Evolutionary conservation across 306 rosid species (phyloP).

Genomic region (Begonia fuchsioides): DNA sequence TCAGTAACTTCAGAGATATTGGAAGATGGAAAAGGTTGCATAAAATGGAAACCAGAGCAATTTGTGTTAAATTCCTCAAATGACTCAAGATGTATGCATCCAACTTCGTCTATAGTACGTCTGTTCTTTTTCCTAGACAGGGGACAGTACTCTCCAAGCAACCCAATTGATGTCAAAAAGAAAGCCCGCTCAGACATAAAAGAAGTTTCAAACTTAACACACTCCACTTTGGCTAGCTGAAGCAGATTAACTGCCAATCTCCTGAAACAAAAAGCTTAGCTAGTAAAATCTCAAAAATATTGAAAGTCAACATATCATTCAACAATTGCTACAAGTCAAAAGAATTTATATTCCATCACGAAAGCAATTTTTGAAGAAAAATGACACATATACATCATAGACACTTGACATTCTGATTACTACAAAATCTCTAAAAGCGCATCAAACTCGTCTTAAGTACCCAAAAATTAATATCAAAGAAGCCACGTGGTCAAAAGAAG

Average conservation of each 20-base stretch:
- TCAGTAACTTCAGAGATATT: constrained; percentile 6
- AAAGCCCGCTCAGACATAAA: constrained; percentile 62
- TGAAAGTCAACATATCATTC: background rate
- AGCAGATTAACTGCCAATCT: constrained; percentile 31
- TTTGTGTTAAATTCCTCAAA: constrained; percentile 11
- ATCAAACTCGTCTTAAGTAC: too few relatives aligned
- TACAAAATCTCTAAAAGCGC: background rate
- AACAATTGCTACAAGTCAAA: background rate
- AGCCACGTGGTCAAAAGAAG: too few relatives aligned
- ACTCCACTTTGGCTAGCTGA: constrained; percentile 36
- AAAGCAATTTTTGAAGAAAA: background rate
- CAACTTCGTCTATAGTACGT: constrained; percentile 13
- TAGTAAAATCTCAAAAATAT: background rate
- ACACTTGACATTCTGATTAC: background rate
- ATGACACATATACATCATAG: background rate
- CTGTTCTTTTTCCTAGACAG: constrained; percentile 44
- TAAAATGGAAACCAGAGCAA: constrained; percentile 16
- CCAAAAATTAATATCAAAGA: too few relatives aligned
- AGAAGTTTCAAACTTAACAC: constrained; percentile 36
- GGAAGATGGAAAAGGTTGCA: constrained; percentile 18
- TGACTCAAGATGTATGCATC: constrained; percentile 31
- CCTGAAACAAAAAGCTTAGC: constrained; percentile 10
- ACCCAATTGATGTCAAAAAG: constrained; percentile 47
- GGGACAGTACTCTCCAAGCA: constrained; percentile 58
- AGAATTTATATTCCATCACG: background rate